Evolutionary conservation across 495 filamentous ascomycete genomes (phyloP).

Genomic region (Hyaloscypha bicolor): DNA sequence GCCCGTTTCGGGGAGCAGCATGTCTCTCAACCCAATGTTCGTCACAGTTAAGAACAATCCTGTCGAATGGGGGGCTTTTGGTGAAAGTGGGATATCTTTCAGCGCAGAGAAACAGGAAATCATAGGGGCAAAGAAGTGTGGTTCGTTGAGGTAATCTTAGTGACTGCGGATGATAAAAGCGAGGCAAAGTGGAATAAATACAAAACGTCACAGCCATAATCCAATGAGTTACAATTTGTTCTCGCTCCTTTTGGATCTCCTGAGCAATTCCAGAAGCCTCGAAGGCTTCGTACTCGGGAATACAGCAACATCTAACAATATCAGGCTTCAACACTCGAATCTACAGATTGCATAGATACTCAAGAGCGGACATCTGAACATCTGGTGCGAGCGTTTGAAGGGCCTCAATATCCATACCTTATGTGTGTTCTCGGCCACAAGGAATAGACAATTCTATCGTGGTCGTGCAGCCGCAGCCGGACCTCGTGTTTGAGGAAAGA

Average conservation of each 20-base stretch:
- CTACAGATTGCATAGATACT: background rate
- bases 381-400: background rate
- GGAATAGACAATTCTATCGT: background rate
- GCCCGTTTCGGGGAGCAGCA: too few relatives aligned
- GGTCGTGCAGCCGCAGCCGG: background rate
- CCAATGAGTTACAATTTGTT: background rate
- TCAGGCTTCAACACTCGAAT: background rate
- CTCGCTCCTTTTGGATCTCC: background rate
- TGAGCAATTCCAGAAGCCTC: background rate
- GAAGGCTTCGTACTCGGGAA: background rate
- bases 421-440: background rate
- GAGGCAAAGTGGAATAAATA: background rate
- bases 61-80: too few relatives aligned
- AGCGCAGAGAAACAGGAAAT: too few relatives aligned
- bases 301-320: background rate
- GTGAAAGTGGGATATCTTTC: too few relatives aligned
- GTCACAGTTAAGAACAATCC: too few relatives aligned
- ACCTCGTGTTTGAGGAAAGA: background rate
- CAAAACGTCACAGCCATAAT: background rate
- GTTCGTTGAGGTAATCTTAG: too few relatives aligned
- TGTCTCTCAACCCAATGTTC: too few relatives aligned
- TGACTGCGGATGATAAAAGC: too few relatives aligned
- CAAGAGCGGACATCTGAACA: background rate
- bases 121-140: too few relatives aligned
- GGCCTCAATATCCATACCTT: background rate